A percentile compares a stretch with the other conserved stretches of the same genome.
phyloP scores from a whole-genome alignment of 2,329 filamentous ascomycete genomes.

The Amylocarpus encephaloides region DNA sequence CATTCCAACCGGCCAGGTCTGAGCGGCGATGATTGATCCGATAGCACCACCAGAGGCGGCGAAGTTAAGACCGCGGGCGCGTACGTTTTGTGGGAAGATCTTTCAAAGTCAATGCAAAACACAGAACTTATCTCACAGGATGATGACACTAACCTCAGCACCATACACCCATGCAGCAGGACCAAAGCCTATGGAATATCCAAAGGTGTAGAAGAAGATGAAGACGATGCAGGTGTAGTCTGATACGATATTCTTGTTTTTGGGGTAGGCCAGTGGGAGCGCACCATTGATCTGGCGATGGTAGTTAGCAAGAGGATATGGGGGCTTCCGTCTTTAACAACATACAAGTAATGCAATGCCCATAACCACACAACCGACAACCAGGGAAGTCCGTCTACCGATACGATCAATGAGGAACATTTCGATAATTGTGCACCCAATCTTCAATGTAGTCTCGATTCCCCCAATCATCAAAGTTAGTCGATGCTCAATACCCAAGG shows the following conservation, averaged over 20 bases:
- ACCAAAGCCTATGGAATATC: constrained; percentile 52
- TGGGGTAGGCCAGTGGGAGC: constrained; percentile 44
- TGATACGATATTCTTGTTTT: constrained; percentile 41
- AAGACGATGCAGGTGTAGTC: constrained; percentile 48
- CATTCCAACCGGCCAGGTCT: constrained; percentile 51
- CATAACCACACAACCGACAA: constrained; percentile 47
- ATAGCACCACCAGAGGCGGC: constrained; percentile 49
- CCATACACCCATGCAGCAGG: constrained; percentile 54
- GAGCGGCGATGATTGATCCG: constrained; percentile 47
- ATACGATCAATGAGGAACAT: constrained; percentile 50
- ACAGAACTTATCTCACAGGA: not conserved
- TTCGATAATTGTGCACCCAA: constrained; percentile 48
- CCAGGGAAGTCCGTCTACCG: constrained; percentile 44
- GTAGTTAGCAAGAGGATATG: not conserved
- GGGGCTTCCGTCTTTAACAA: constrained; percentile 4
- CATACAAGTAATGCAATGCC: constrained; percentile 45
- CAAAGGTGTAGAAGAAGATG: constrained; percentile 52
- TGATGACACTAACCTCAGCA: constrained; percentile 39
- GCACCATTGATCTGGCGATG: constrained; percentile 44
- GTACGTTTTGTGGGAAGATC: constrained; percentile 52
- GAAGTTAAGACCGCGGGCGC: constrained; percentile 50
- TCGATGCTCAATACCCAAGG: constrained; percentile 43
- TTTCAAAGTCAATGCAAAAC: constrained; percentile 30
- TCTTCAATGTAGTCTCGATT: constrained; percentile 52
- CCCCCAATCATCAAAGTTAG: constrained; percentile 47